Percentiles rank a stretch among this genome's conserved stretches.
These are phyloP conservation scores for Hypoxylon sp. DNA, from an alignment of 2,329 filamentous ascomycete genomes.

Conservation along the genomic window DNA sequence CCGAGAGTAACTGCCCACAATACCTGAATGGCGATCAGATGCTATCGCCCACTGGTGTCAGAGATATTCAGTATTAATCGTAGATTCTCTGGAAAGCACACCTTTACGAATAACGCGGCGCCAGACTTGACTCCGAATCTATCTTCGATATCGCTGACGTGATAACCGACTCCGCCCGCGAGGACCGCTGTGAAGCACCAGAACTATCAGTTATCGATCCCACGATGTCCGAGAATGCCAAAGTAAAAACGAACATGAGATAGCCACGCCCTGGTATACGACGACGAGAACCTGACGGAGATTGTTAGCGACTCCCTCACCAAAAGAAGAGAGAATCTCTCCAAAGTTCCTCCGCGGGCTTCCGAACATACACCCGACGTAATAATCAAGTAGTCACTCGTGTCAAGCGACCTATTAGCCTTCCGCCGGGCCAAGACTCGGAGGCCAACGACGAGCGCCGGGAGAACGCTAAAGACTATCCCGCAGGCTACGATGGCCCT, in stretches of 20 bases:
- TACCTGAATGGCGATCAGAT: slow-evolving; percentile 47
- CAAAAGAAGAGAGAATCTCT: neutral
- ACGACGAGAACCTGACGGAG: slow-evolving; percentile 29
- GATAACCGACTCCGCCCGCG: slow-evolving; percentile 41
- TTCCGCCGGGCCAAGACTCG: slow-evolving; percentile 44
- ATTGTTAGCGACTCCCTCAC: slow-evolving; percentile 17
- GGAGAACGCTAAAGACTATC: slow-evolving; percentile 40
- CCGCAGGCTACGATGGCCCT: slow-evolving; percentile 38
- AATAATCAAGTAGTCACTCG: slow-evolving; percentile 45
- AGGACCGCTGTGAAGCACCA: slow-evolving; percentile 38
- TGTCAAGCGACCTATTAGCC: slow-evolving; percentile 40
- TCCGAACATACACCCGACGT: slow-evolving; percentile 40
- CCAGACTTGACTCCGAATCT: slow-evolving; percentile 36
- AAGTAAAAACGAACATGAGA: slow-evolving; percentile 36
- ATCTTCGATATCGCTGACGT: slow-evolving; percentile 36
- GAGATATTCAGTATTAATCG: neutral
- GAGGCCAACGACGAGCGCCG: slow-evolving; percentile 37
- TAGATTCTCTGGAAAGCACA: slow-evolving; percentile 5
- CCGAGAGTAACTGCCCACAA: slow-evolving; percentile 50
- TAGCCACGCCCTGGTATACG: slow-evolving; percentile 35
- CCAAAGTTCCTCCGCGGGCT: neutral
- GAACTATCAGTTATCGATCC: slow-evolving; percentile 14
- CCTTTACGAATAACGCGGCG: slow-evolving; percentile 35
- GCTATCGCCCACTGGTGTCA: slow-evolving; percentile 14
- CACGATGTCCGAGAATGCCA: neutral